Evolutionary conservation across 2,329 filamentous ascomycete species (phyloP), one percentile per base, ranked within the genome.

Genomic region (Celoporthe dispersa): DNA sequence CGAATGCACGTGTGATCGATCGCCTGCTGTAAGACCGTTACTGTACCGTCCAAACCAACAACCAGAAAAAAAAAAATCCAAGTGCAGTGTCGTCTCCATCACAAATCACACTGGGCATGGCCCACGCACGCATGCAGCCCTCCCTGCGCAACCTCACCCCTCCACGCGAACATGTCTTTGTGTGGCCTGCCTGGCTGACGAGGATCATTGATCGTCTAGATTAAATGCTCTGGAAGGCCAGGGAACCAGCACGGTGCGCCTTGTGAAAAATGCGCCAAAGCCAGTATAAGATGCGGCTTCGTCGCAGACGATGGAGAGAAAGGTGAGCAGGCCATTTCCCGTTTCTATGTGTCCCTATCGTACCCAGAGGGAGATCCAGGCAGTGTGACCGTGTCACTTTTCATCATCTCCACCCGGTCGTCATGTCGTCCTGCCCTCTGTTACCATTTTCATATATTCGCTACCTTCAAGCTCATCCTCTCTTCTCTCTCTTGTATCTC

Each of bases 191-290:
- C 25, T 44, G 28, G 19, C 68, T 70, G 25, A 67, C 37, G 37
- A 16, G 33, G 19, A 48, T n/a, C 22, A 11, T n/a, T 25, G 25
- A 28, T 61, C 8, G 48, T 59, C 16, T 73, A 83, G 81, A 81
- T 83, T n/a, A 82, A 81, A 77, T 83, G 81, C 68, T 76, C 78
- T 7, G 81, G 81, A 8, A 80, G 79, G 64, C 78, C 78, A 14
- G 55, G 12, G 1, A 48, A 48, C 25, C 37, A 48, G 22, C 76
- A 75, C 28, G 75, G 76, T 57, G 79, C 78, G 11, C 73, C 80
- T 16, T 83, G 81, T 70, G 75, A 75, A 64, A 81, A 80, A 69
- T 83, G 81, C 68, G 73, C 75, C 28, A 75, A 80, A 59, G 76
- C 82, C 19, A 78, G 81, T 31, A 73, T 82, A 25, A 68, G 73